Evolutionary conservation across 768 basidiomycete genomes (phyloP), one percentile per base, ranked within the genome.

Genomic region (Pleurotus sapidus): DNA sequence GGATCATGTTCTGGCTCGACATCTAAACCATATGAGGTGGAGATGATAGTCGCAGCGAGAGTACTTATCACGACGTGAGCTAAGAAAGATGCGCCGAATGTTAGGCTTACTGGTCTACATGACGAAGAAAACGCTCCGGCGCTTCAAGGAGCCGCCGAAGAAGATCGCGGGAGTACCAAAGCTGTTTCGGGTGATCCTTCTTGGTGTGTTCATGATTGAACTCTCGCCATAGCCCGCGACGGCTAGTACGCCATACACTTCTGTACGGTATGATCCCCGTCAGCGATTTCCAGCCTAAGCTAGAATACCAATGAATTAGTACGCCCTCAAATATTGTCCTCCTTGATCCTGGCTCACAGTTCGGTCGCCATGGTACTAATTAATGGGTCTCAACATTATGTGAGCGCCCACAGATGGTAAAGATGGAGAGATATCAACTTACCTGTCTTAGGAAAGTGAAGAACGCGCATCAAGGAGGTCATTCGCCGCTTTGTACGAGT

Each of bases 11-110:
- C n/a, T 17, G 18, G n/a, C 27, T 34, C 30, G n/a, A 51, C 71
- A 67, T 39, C 49, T n/a, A 51, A 12, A 11, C 38, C 64, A 59
- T 73, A 72, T 4, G 71, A 69, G 12, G 67, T 61, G 5, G 64
- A 56, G 27, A 73, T 61, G 55, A 50, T 49, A 20, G 30, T 20
- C n/a, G 30, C 56, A 14, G 27, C 27, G 34, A 34, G 12, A 17
- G 46, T 47, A 12, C 38, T 30, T 17, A 49, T 20, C 11, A 51
- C 11, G 14, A 11, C 14, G 17, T 27, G 8, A 17, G 37, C 15
- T 3, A 51, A 34, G 12, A 40, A 37, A 17, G 9, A 30, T 14
- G 50, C 30, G 5, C 5, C 18, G 27, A 6, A 8, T 7, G 8
- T 30, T 30, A 30, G 8, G 27, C 27, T 30, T 30, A 30, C 27